Evolutionary conservation across 2,329 filamentous ascomycete species (phyloP).

Genomic region (Raffaelea ambrosiae): DNA sequence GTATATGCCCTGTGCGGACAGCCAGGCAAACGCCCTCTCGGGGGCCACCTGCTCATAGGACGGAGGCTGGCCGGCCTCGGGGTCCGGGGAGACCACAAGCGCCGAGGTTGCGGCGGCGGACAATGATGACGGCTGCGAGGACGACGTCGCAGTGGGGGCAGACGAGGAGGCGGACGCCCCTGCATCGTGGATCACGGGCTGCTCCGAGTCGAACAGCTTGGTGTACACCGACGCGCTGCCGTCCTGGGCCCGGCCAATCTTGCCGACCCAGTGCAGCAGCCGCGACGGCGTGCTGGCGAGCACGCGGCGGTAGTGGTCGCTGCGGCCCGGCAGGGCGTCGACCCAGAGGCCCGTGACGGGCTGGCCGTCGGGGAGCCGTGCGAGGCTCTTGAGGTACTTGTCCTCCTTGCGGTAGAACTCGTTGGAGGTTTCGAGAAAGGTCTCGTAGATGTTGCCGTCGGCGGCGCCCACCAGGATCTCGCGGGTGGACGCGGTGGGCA

Average conservation of each 20-base stretch:
- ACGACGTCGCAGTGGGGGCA: background rate
- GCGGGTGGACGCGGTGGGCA: conserved; percentile 86
- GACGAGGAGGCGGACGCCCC: conserved; percentile 32
- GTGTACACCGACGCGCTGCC: conserved; percentile 80
- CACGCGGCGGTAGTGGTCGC: conserved; percentile 62
- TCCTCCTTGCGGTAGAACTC: conserved; percentile 96
- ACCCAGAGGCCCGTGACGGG: conserved; percentile 81
- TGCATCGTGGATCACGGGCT: conserved; percentile 67
- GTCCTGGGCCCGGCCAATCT: conserved; percentile 60
- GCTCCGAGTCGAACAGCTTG: conserved; percentile 79
- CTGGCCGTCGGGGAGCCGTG: conserved; percentile 66
- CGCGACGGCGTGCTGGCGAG: conserved; percentile 71
- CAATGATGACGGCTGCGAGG: conserved; percentile 29
- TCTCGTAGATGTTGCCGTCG: conserved; percentile 94
- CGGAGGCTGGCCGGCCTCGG: conserved; percentile 39
- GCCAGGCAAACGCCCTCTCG: conserved; percentile 81
- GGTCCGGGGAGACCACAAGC: conserved; percentile 70
- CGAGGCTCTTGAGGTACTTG: conserved; percentile 77
- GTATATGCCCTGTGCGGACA: conserved; percentile 77
- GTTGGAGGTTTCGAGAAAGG: conserved; percentile 85
- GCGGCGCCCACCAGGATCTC: conserved; percentile 87
- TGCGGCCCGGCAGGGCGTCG: conserved; percentile 57
- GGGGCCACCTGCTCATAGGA: conserved; percentile 46
- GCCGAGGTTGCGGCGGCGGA: conserved; percentile 46
- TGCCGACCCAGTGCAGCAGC: conserved; percentile 74